Evolutionary conservation across 1,284 basidiomycete species (phyloP).

Genomic region (Taiwanofungus camphoratus): DNA sequence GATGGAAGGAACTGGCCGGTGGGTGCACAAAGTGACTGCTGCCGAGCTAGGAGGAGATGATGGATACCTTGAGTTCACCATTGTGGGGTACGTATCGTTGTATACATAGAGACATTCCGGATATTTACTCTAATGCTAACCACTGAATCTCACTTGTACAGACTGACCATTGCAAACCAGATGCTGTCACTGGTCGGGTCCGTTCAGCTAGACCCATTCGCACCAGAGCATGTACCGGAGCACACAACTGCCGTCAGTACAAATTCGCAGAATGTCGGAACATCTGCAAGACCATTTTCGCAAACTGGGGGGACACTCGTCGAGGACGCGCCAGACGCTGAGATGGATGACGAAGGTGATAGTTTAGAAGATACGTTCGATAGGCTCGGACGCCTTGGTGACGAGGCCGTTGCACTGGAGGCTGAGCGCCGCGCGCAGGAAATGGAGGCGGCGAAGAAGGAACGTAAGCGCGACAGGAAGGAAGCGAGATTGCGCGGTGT

Average conservation of each 20-base stretch:
- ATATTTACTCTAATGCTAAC: conserved; percentile 6
- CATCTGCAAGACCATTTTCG: neutral
- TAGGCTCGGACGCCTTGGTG: conserved; percentile 30
- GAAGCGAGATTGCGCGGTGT: too few species aligned
- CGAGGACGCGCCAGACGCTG: conserved; percentile 19
- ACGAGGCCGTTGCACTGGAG: conserved; percentile 25
- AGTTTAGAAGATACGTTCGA: conserved; percentile 36
- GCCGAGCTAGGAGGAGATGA: conserved; percentile 67
- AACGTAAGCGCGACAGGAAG: too few species aligned
- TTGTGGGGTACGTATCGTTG: conserved; percentile 73
- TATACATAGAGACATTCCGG: too few species aligned
- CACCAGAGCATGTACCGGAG: conserved; percentile 48
- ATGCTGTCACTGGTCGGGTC: conserved; percentile 94
- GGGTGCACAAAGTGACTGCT: conserved; percentile 74
- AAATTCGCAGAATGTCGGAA: neutral
- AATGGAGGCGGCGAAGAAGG: too few species aligned
- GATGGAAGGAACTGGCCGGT: conserved; percentile 59
- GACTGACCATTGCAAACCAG: conserved; percentile 88
- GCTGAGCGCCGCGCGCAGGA: conserved; percentile 25
- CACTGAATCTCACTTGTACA: conserved; percentile 28
- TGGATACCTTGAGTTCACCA: conserved; percentile 79
- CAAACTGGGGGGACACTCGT: conserved; percentile 2
- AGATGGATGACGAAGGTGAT: conserved; percentile 22
- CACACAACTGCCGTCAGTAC: conserved; percentile 17
- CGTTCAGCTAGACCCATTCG: conserved; percentile 82